Percentiles rank a stretch among this genome's conserved stretches.
Conservation (phyloP, 192 early-diverging fungal species). For the Helicostylum pulchrum region DNA sequence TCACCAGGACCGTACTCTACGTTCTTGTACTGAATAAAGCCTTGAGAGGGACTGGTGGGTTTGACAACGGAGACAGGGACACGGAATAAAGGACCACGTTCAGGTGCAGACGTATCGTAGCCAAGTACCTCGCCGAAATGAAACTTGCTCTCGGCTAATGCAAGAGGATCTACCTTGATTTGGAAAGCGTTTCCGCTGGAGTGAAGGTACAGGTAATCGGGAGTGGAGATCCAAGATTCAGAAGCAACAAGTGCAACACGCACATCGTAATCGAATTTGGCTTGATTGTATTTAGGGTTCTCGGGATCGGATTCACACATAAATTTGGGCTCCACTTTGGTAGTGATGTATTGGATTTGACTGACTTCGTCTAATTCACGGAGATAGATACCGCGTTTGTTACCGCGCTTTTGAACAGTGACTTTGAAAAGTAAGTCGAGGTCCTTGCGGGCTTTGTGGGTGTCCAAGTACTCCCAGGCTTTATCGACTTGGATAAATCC, state of each 20-base stretch:
- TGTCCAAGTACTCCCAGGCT: conserved; percentile 78
- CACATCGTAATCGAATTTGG: conserved; percentile 75
- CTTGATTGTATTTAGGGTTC: conserved; percentile 52
- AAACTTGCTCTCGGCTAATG: conserved; percentile 68
- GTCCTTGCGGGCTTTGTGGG: conserved; percentile 48
- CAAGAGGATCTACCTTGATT: conserved; percentile 76
- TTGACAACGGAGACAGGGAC: conserved; percentile 90
- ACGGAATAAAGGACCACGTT: conserved; percentile 77
- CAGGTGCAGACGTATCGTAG: conserved; percentile 70
- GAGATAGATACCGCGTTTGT: conserved; percentile 83
- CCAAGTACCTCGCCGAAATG: conserved; percentile 77
- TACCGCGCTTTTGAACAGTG: conserved; percentile 32
- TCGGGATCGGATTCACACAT: conserved; percentile 59
- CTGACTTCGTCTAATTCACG: conserved; percentile 72
- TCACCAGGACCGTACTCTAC: conserved; percentile 72
- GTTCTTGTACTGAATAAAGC: conserved; percentile 50
- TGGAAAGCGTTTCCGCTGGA: conserved; percentile 62
- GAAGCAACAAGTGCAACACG: conserved; percentile 68
- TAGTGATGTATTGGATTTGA: conserved; percentile 52
- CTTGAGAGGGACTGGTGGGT: conserved; percentile 41
- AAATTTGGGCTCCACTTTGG: conserved; percentile 58
- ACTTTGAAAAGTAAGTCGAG: conserved; percentile 72
- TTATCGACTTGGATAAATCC: conserved; percentile 86
- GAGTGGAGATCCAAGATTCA: conserved; percentile 73
- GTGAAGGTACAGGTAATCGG: conserved; percentile 71